Base-by-base conservation (phyloP, 1,139 yeast genomes). In the Pichia sp. region DNA sequence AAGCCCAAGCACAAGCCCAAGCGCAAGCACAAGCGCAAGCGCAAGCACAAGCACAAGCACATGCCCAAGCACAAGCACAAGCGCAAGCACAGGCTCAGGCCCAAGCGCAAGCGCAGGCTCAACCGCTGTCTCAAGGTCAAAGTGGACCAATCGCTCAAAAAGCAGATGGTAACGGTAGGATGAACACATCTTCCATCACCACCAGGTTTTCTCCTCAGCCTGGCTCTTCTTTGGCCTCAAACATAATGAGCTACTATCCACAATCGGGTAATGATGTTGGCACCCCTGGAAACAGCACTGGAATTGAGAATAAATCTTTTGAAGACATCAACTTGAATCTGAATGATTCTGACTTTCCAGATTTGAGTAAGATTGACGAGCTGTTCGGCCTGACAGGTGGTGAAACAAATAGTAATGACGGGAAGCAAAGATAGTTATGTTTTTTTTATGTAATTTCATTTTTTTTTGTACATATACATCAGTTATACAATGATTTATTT, bases 141-240 rank as follows among this genome's bases (percentile, higher is more conserved):
- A 36, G 15, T 46, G 49, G 11, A 8, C 19, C 43, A 8, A 29
- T 30, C 7, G 23, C 13, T 15, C 48, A 45, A 16, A 56, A 54
- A 29, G 13, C 47, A 26, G 59, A 55, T 16, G 43, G 45, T 64
- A 66, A 56, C 70, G 70, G 57, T 70, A 71, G 60, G 63, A 67
- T 56, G 58, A 69, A 47, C 66, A 64, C 64, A 55, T 67, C 59
- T 49, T 65, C 66, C 2, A 61, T 65, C 4, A 61, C 67, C 3
- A 65, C 68, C 2, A 57, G 68, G 51, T 65, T 65, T 48, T 63
- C 68, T 8, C 68, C 68, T 6, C 68, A 65, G 47, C 63, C 67
- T 3, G 68, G 68, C 1, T 54, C 58, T 2, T 55, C 58, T 2
- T 31, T 45, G 19, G 36, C 47, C 7, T 32, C 26, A 10, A 50